Conservation (phyloP, 805 yeast species). For the Barnettozyma sucrosica region DNA sequence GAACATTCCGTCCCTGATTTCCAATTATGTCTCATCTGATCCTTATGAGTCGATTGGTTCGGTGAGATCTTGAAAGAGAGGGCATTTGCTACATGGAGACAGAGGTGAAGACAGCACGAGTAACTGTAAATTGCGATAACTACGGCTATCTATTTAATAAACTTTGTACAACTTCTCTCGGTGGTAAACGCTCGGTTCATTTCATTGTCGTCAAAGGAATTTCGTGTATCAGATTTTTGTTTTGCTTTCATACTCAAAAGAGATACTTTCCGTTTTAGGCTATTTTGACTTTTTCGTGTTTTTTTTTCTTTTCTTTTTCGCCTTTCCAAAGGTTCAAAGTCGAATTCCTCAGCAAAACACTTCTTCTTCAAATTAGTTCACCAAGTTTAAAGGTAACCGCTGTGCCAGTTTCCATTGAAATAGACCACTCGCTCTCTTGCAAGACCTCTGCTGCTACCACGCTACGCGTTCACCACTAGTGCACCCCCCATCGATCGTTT, state of each 20-base stretch:
- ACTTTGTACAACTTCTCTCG: too few relatives aligned
- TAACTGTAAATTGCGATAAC: too few relatives aligned
- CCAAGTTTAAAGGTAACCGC: background rate
- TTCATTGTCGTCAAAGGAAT: background rate
- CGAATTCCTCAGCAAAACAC: constrained; percentile 2
- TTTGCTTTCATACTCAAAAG: background rate
- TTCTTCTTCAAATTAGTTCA: background rate
- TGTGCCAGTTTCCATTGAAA: background rate
- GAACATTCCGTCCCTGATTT: too few relatives aligned
- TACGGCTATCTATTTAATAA: too few relatives aligned
- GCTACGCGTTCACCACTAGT: background rate
- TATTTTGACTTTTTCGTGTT: background rate
- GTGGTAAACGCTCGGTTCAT: too few relatives aligned
- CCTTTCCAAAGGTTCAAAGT: background rate
- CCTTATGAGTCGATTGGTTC: too few relatives aligned
- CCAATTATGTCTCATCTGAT: too few relatives aligned
- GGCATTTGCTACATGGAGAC: too few relatives aligned
- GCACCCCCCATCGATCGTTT: background rate
- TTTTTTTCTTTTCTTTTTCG: background rate
- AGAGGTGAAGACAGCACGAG: too few relatives aligned
- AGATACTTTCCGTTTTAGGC: background rate
- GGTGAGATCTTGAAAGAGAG: too few relatives aligned
- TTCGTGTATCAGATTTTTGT: background rate
- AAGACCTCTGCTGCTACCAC: background rate
- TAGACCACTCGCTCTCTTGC: background rate